These are phyloP conservation scores for Penicillium sp. DNA, from an alignment of 2,329 filamentous ascomycete species.

Conservation along the genomic window DNA sequence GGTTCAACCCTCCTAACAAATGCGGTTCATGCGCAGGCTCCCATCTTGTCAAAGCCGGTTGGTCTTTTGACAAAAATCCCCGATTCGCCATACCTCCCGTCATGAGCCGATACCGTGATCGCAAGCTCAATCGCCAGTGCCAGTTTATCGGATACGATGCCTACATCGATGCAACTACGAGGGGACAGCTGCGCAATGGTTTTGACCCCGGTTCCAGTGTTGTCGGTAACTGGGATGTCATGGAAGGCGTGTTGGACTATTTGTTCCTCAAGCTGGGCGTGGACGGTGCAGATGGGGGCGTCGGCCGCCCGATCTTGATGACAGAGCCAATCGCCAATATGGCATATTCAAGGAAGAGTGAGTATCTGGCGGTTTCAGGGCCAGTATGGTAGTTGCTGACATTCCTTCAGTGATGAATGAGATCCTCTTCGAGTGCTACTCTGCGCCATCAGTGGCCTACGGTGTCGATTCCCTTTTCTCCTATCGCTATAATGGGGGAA, in stretches of 20 bases:
- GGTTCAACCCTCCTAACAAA: not conserved
- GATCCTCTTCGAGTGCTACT: conserved; percentile 94
- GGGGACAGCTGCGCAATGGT: conserved; percentile 83
- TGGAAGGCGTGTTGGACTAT: conserved; percentile 93
- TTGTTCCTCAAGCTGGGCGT: conserved; percentile 91
- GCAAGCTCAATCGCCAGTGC: conserved; percentile 87
- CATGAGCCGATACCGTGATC: conserved; percentile 91
- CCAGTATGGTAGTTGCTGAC: conserved; percentile 17
- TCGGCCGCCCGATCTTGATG: conserved; percentile 88
- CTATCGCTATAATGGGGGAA: conserved; percentile 86
- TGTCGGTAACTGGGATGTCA: conserved; percentile 95
- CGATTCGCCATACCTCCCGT: conserved; percentile 79
- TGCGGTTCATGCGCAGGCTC: conserved; percentile 61
- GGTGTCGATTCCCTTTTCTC: conserved; percentile 97
- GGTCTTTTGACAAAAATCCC: conserved; percentile 87
- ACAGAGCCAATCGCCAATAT: conserved; percentile 93
- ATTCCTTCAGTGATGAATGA: conserved; percentile 78
- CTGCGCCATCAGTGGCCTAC: conserved; percentile 82
- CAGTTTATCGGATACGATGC: conserved; percentile 90
- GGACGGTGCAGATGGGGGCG: conserved; percentile 66
- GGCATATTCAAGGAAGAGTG: conserved; percentile 83
- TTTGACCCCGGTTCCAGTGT: conserved; percentile 90
- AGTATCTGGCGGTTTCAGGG: conserved; percentile 30
- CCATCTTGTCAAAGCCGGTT: conserved; percentile 84
- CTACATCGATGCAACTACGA: conserved; percentile 88